Conservation (phyloP, 371 early-diverging fungal genomes). For the Funneliformis caledonium region DNA sequence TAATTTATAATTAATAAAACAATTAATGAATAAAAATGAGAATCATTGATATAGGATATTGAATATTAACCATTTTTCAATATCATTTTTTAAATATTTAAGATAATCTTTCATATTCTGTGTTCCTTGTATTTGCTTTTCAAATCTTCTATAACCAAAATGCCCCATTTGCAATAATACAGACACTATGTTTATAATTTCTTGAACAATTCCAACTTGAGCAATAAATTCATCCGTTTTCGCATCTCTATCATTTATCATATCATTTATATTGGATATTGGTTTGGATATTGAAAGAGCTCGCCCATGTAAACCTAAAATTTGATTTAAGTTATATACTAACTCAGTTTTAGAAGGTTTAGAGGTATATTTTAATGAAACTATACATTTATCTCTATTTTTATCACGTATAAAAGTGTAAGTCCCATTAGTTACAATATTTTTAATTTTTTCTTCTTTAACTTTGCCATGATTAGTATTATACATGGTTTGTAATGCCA, state of each 20-base stretch:
- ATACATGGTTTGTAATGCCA: conserved; percentile 22
- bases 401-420: conserved; percentile 26
- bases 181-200: conserved; percentile 36
- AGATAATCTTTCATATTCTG: not conserved
- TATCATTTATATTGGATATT: not conserved
- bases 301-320: conserved; percentile 17
- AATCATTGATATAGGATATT: too few relatives aligned
- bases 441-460: conserved; percentile 22
- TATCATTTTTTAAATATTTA: conserved; percentile 20
- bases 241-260: too few relatives aligned
- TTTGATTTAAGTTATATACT: too few relatives aligned
- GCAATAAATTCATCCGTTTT: too few relatives aligned
- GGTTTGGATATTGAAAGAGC: conserved; percentile 30
- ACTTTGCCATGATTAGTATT: not conserved
- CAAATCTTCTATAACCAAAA: conserved; percentile 39
- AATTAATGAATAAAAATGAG: too few relatives aligned
- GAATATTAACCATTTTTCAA: too few relatives aligned
- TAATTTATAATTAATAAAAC: too few relatives aligned
- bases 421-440: conserved; percentile 22
- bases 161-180: conserved; percentile 40
- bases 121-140: not conserved
- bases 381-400: not conserved
- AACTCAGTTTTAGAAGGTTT: too few relatives aligned
- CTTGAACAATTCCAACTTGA: conserved; percentile 31
- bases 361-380: too few relatives aligned